Evolutionary conservation across 768 basidiomycete species (phyloP).

Genomic region (Lactifluus piperatus): DNA sequence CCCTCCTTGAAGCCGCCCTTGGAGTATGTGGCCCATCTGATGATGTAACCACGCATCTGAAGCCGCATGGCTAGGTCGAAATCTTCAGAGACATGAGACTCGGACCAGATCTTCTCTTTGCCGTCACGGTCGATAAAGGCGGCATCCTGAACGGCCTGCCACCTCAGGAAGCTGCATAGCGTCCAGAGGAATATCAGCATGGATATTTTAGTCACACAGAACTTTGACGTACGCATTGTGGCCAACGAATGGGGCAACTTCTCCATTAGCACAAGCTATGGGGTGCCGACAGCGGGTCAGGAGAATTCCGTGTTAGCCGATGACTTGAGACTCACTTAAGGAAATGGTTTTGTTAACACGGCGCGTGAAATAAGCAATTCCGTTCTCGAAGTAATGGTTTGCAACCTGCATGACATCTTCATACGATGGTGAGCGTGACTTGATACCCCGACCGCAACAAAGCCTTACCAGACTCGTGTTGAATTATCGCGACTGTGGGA

Average conservation of each 20-base stretch:
- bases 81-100: conserved; percentile 60
- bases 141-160: conserved; percentile 51
- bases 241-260: conserved; percentile 38
- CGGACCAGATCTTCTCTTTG: conserved; percentile 52
- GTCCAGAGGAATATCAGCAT: neutral
- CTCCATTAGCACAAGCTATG: conserved; percentile 34
- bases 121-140: conserved; percentile 44
- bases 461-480: conserved; percentile 37
- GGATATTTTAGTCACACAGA: neutral
- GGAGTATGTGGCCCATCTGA: conserved; percentile 77
- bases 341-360: conserved; percentile 40
- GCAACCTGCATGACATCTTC: conserved; percentile 49
- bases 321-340: conserved; percentile 21
- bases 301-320: neutral
- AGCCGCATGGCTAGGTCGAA: conserved; percentile 56
- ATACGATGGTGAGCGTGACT: conserved; percentile 23
- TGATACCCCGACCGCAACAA: neutral
- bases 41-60: conserved; percentile 44
- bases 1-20: conserved; percentile 85
- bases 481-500: conserved; percentile 43
- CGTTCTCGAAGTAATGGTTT: conserved; percentile 44
- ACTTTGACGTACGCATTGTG: conserved; percentile 31
- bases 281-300: neutral
- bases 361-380: conserved; percentile 40
- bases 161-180: conserved; percentile 36